Base-by-base conservation (phyloP, 495 filamentous ascomycete genomes). In the Aspergillus indologenus region DNA sequence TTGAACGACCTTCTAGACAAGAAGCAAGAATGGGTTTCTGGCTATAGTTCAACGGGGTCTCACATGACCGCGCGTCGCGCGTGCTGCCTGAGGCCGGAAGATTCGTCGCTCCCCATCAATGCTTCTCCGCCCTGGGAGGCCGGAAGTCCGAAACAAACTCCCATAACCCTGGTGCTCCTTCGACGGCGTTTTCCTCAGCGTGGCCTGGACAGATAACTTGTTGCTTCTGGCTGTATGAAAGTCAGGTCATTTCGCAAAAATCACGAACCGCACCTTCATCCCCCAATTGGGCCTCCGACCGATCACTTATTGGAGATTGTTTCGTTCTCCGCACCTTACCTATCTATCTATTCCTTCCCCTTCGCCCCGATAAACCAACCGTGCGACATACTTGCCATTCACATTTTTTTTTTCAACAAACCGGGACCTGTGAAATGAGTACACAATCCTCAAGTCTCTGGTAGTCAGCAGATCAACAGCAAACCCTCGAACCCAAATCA, bases 41-140 rank as follows among this genome's bases (percentile, higher is more conserved):
- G n/a, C n/a, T 29, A 29, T 29, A 40, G 7, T 40, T 40, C 34
- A 15, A 40, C 2, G 34, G 4, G 34, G 5, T 40, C 42, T 65
- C 68, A 72, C 66, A 65, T 73, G 67, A 71, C 65, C 67, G 68
- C 68, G 68, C 69, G 69, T 74, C 68, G 65, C 63, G 69, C 61
- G 58, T 61, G 49, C 61, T 63, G 73, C 73, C 71, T 76, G 57
- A 74, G 73, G 73, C 70, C 61, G 15, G 31, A 5, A 22, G 21
- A 40, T 23, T 29, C 43, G n/a, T 18, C 20, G 47, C 47, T 26
- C 22, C 12, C 22, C 21, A n/a, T 17, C n/a, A 34, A 14, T 20
- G n/a, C 12, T 4, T 44, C 34, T 44, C 29, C 19, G 23, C 14
- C 29, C 34, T 40, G 34, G 34, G 34, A 11, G n/a, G n/a, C n/a